Base-by-base conservation (phyloP, 495 filamentous ascomycete species). In the Penicillium cinerascens region DNA sequence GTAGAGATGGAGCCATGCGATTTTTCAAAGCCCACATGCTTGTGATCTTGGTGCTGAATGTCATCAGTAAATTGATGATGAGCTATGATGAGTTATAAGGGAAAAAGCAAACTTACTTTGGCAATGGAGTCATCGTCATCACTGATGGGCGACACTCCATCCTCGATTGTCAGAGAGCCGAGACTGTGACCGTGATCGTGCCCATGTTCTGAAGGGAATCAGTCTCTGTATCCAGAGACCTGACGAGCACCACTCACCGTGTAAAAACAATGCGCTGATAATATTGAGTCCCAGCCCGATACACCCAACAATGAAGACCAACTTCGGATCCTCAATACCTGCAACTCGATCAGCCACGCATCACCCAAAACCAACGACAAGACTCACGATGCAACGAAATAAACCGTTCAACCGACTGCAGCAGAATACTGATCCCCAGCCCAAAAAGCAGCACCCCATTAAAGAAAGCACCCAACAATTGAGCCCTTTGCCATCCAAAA, bases 381-480 rank as follows among this genome's bases (percentile, higher is more conserved):
- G 0, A 52, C 59, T 42, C 38, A 64, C 61, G 37, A 9, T 61
- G 51, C 21, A 64, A 3, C 8, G 49, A 45, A 22, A 93, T 73
- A 58, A 93, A 86, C 29, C 90, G 81, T 44, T 87, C 85, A 17
- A 93, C 72, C n/a, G 90, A 89, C 67, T 95, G 90, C 41, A 95
- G 79, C 57, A 93, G 84, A 58, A 95, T 92, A n/a, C 88, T 87
- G 8, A 93, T 74, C 65, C 89, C 92, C 11, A 95, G 78, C 3
- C 87, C 90, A 53, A 95, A 86, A 33, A 95, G 73, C 61, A 95
- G 91, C 10, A 92, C 88, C 51, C 90, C 90, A 63, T 95, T 95
- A 71, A 92, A 84, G 56, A 91, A 82, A 27, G 90, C 90, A 44
- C 89, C 89, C 1, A 95, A 77, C 16, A 91, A 87, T 71, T 92